A percentile compares a stretch with the other conserved stretches of the same genome.
Evolutionary conservation across 805 yeast species (phyloP).

Genomic region (Scheffersomyces ergatensis): DNA sequence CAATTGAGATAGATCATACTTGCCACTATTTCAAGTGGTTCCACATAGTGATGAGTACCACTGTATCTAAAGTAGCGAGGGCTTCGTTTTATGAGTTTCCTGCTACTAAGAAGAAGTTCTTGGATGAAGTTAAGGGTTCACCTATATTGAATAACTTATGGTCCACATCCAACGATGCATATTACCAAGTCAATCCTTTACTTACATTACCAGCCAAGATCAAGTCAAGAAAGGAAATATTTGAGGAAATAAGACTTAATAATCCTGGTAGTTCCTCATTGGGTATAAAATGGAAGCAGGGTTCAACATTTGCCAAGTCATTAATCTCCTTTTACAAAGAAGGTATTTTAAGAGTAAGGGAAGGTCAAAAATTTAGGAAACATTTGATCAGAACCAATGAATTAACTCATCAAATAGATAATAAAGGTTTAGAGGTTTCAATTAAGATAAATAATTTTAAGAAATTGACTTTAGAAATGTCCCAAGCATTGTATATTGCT

Average conservation of each 20-base stretch:
- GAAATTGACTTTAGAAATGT: slow-evolving; percentile 34
- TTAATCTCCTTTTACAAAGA: slow-evolving; percentile 52
- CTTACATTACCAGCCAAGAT: slow-evolving; percentile 29
- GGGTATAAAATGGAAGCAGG: slow-evolving; percentile 33
- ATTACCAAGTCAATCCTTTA: slow-evolving; percentile 21
- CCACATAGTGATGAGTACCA: too few relatives aligned
- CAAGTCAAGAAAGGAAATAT: slow-evolving; percentile 23
- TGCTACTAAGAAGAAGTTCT: slow-evolving; percentile 6
- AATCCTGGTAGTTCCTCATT: slow-evolving; percentile 14
- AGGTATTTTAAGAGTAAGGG: slow-evolving; percentile 50
- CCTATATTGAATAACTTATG: slow-evolving; percentile 14
- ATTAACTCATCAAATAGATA: slow-evolving; percentile 16
- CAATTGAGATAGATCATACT: too few relatives aligned
- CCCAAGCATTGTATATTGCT: slow-evolving; percentile 31
- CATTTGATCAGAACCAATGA: slow-evolving; percentile 40
- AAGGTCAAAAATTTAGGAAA: not conserved
- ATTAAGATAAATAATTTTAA: slow-evolving; percentile 29
- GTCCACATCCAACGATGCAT: slow-evolving; percentile 4
- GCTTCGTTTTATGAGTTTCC: slow-evolving; percentile 11
- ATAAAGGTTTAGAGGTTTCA: slow-evolving; percentile 21
- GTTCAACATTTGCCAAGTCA: slow-evolving; percentile 41
- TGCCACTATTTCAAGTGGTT: too few relatives aligned
- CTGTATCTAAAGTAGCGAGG: not conserved
- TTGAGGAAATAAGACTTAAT: slow-evolving; percentile 16
- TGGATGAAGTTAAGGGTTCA: slow-evolving; percentile 10